Evolutionary conservation across 2,329 filamentous ascomycete species (phyloP).

Genomic region (Macrophomina pseudophaseolina): DNA sequence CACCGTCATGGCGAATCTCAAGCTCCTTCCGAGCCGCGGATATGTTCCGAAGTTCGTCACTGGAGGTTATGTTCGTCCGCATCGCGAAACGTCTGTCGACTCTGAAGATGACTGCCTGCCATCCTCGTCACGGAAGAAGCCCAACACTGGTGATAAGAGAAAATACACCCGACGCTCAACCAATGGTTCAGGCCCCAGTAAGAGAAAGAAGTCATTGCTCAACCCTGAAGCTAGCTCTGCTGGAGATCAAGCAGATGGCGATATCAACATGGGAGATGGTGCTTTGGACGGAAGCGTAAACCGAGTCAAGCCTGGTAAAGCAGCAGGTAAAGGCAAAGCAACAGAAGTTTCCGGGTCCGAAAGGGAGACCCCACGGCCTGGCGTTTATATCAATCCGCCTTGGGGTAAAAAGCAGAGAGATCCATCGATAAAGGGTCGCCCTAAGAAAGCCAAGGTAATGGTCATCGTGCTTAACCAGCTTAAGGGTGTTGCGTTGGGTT

Average conservation of each 20-base stretch:
- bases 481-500: constrained; percentile 14
- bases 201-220: constrained; percentile 1
- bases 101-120: constrained; percentile 10
- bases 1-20: constrained; percentile 10
- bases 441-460: constrained; percentile 49
- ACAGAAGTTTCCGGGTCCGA: not conserved
- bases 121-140: not conserved
- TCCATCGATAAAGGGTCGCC: constrained; percentile 43
- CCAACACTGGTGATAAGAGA: not conserved
- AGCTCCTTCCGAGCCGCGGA: constrained; percentile 18
- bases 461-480: constrained; percentile 48
- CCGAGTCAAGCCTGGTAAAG: no score
- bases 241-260: not conserved
- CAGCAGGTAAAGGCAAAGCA: not conserved
- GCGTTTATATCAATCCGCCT: constrained; percentile 53
- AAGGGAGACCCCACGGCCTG: constrained; percentile 34
- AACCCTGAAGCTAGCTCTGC: not conserved
- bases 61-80: not conserved
- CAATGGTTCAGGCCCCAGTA: not conserved
- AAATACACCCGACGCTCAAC: not conserved
- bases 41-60: constrained; percentile 19
- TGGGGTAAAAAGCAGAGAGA: constrained; percentile 40
- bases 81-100: constrained; percentile 5
- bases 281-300: no score
- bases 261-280: not conserved